Evolutionary conservation across 1,284 basidiomycete genomes (phyloP), one percentile per base, ranked within the genome.

Genomic region (Gomphus bonarii): DNA sequence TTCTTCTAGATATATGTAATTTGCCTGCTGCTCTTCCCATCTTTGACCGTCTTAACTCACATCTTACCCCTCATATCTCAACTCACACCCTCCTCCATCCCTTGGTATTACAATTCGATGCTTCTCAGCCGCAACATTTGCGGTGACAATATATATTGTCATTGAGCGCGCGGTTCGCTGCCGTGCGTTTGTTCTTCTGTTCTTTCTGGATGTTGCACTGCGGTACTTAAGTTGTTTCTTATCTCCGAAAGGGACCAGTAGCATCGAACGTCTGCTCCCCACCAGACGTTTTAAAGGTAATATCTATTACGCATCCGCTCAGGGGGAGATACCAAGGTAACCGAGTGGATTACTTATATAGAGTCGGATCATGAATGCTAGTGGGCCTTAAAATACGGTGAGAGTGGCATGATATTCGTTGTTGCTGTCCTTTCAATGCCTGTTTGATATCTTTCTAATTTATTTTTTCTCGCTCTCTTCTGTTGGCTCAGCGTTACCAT

Each of bases 241-340:
- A 12, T 54, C 49, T 31, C 10, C 47, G 35, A 28, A 60, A 89
- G 85, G 91, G 92, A 18, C 95, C 91, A 0, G 88, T 94, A 3
- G 91, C 92, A 11, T 93, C 91, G 3, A 94, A 92, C 0, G 84
- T 95, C n/a, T 95, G 92, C 69, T 92, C 91, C 0, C 92, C 92
- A 0, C 91, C 91, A 12, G 92, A 95, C 66, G 92, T 95, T 28
- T 73, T 95, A 62, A 95, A 95, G 76, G 81, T 81, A 16, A 12
- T 6, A n/a, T n/a, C n/a, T n/a, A 1, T 16, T 16, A 16, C 16
- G 12, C 35, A 11, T 36, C 35, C 35, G 35, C 10, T 16, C 12
- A 11, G n/a, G n/a, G 2, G 6, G 3, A 16, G n/a, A 40, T 16
- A 33, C 10, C 4, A 33, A 4, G 31, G 10, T 10, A 33, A 4